These are phyloP conservation scores for Penicillium sp. DNA, from an alignment of 2,329 filamentous ascomycete genomes.

Conservation along the genomic window DNA sequence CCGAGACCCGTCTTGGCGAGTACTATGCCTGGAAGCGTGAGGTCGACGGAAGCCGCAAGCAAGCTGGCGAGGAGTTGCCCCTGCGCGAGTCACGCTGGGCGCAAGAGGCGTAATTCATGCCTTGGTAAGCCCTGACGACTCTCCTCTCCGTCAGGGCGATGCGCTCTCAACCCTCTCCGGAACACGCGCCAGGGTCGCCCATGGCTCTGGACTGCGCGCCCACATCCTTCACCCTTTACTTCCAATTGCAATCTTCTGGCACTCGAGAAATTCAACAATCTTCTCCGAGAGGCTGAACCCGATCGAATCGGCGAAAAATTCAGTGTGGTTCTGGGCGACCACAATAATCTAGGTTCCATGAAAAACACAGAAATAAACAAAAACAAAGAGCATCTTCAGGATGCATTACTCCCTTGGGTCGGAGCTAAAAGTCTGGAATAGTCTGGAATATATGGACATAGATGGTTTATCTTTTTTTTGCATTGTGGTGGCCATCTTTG, in stretches of 20 bases:
- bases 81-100: slow-evolving; percentile 81
- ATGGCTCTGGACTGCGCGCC: background rate
- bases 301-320: background rate
- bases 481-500: slow-evolving; percentile 4
- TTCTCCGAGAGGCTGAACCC: background rate
- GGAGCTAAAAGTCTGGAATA: slow-evolving; percentile 1
- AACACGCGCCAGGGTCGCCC: background rate
- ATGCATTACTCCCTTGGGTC: background rate
- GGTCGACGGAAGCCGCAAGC: slow-evolving; percentile 61
- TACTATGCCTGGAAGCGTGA: slow-evolving; percentile 92
- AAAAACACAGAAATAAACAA: background rate
- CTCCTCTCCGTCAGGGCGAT: background rate
- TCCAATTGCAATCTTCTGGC: slow-evolving; percentile 4
- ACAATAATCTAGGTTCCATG: background rate
- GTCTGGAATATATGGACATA: background rate
- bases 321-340: slow-evolving; percentile 4
- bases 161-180: background rate
- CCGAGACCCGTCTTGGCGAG: slow-evolving; percentile 80
- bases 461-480: slow-evolving; percentile 7
- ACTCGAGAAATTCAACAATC: slow-evolving; percentile 11
- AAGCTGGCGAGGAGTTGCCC: slow-evolving; percentile 61
- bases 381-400: background rate
- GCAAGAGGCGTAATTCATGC: slow-evolving; percentile 46
- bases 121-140: background rate
- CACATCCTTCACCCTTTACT: background rate